These are phyloP conservation scores for Beauveria rudraprayagi DNA, from an alignment of 2,329 filamentous ascomycete species.

Conservation along the genomic window DNA sequence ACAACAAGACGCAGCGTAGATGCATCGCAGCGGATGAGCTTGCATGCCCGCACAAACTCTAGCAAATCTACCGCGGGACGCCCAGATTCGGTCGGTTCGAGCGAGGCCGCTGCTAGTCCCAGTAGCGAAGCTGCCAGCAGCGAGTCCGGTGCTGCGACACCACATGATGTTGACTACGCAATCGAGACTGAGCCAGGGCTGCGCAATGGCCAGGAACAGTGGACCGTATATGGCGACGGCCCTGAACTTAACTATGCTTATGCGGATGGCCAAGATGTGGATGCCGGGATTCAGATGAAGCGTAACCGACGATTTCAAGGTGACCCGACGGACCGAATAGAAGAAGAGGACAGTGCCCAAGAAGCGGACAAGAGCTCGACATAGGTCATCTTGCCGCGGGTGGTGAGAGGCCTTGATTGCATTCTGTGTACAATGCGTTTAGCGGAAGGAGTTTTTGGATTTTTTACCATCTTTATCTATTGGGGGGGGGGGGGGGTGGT, in stretches of 20 bases:
- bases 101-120: conserved; percentile 29
- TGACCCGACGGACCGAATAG: conserved; percentile 27
- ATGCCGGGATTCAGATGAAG: conserved; percentile 29
- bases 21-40: conserved; percentile 11
- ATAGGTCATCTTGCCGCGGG: neutral
- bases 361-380: neutral
- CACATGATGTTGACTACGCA: conserved; percentile 25
- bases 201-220: neutral
- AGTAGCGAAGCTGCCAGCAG: conserved; percentile 28
- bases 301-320: conserved; percentile 26
- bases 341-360: conserved; percentile 25
- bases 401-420: neutral
- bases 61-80: conserved; percentile 16
- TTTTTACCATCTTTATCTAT: neutral
- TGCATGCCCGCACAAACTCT: conserved; percentile 12
- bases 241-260: conserved; percentile 24
- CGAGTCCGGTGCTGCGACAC: conserved; percentile 28
- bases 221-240: conserved; percentile 16
- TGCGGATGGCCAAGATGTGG: conserved; percentile 22
- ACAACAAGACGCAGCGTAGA: neutral
- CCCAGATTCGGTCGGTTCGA: conserved; percentile 26
- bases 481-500: neutral
- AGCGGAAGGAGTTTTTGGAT: conserved; percentile 1
- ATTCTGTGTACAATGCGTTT: neutral
- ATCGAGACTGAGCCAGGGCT: neutral